phyloP scores from a whole-genome alignment of 768 basidiomycete species.

The Leucocoprinus sp. region DNA sequence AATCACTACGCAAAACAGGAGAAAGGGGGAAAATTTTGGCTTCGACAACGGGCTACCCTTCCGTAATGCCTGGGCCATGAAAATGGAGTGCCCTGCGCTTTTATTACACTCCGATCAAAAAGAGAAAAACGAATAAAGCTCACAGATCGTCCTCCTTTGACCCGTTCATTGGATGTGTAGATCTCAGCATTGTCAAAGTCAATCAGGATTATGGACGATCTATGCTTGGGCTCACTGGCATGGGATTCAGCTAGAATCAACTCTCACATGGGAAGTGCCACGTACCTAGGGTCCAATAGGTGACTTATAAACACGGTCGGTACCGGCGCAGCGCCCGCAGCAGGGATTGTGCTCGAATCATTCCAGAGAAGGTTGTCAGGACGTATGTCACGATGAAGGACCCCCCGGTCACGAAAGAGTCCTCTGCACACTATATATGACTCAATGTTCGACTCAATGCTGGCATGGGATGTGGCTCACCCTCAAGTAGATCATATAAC shows the following conservation, averaged over 20 bases:
- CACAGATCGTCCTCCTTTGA: not conserved
- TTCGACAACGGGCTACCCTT: not conserved
- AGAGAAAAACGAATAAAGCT: not conserved
- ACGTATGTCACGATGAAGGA: conserved; percentile 11
- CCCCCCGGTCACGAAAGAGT: conserved; percentile 5
- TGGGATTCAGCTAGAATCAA: not conserved
- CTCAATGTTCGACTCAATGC: not conserved
- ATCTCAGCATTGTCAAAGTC: conserved; percentile 8
- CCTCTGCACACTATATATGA: not conserved
- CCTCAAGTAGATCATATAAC: conserved; percentile 12
- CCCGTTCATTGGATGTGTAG: not conserved
- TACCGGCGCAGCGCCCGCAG: not conserved
- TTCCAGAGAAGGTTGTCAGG: not conserved
- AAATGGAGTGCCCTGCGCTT: conserved; percentile 3
- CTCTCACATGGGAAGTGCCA: not conserved
- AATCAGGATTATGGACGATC: conserved; percentile 6
- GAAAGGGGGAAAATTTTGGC: not conserved
- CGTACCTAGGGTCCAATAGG: conserved; percentile 6
- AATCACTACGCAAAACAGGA: not conserved
- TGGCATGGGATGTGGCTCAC: not conserved
- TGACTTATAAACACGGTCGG: not conserved
- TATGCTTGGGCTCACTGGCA: not conserved
- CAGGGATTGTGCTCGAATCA: not conserved
- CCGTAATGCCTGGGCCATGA: conserved; percentile 10
- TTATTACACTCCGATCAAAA: not conserved